Base-by-base conservation (phyloP, 768 basidiomycete genomes). In the Rhizopogon vinicolor region DNA sequence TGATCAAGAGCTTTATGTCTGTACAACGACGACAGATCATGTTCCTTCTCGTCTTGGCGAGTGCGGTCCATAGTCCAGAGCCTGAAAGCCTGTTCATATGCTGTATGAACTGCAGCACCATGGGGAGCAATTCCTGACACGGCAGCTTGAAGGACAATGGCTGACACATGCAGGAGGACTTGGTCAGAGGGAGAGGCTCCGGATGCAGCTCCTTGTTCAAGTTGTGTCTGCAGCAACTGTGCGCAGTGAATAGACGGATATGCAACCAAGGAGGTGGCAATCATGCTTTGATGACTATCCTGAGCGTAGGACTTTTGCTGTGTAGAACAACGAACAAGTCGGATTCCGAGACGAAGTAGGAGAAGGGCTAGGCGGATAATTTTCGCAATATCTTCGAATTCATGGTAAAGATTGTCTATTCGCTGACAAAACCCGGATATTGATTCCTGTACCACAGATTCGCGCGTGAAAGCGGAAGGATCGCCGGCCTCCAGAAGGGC, bases 41-140 rank as follows among this genome's bases (percentile, higher is more conserved):
- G 78, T 33, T 82, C 80, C n/a, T 71, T 76, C 58, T 89, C 79
- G 39, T 81, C 79, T 56, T 85, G 84, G 60, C 82, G 85, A 31
- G 85, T 82, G 25, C 84, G 83, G 60, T 97, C 90, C 42, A 87
- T 83, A 42, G 84, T 76, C 96, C 96, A 98, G 19, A 96, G 78
- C n/a, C 84, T 78, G 44, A 85, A 77, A 3, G 84, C 76, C 63
- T 87, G 87, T 51, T 89, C 86, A 62, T 90, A 93, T 10, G 77
- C 68, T 6, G 62, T 69, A 51, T 80, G 77, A 31, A 93, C 39
- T 13, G 43, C 53, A 29, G 22, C 43, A 19, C 57, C 50, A 39
- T 59, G 25, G 4, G 49, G 55, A 9, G 57, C 10, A 16, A 41
- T 40, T 31, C 31, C 51, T 7, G 33, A 48, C 6, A 41, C 31